phyloP scores from a whole-genome alignment of 2,329 filamentous ascomycete species.

The Aspergillus neoniger region DNA sequence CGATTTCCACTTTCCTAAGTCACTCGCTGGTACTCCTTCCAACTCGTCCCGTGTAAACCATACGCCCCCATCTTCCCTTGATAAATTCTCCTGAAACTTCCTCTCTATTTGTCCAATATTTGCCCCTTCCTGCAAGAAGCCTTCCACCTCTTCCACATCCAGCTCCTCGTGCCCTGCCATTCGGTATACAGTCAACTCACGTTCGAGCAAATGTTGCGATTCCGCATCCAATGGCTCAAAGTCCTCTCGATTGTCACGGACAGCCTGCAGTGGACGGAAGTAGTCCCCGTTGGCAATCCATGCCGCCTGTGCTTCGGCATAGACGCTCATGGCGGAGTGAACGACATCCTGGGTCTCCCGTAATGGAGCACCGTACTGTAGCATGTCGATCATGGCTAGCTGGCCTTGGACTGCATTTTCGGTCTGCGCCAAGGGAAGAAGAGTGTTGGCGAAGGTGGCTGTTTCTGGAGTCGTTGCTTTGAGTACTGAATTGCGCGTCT shows the following conservation, averaged over 20 bases:
- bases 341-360: not conserved
- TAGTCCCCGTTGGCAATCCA: not conserved
- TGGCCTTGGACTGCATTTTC: constrained; percentile 2
- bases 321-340: not conserved
- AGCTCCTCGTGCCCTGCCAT: not conserved
- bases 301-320: not conserved
- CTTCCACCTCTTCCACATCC: not conserved
- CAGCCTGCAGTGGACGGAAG: not conserved
- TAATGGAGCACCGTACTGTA: not conserved
- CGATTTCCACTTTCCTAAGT: not conserved
- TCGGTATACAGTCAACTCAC: not conserved
- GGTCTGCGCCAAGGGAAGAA: not conserved
- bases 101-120: not conserved
- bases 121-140: not conserved
- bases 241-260: not conserved
- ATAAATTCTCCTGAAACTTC: not conserved
- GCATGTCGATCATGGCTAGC: not conserved
- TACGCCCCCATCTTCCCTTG: not conserved
- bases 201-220: not conserved
- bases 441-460: not conserved
- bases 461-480: not conserved
- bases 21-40: not conserved
- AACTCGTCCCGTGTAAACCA: not conserved
- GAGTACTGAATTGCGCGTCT: not conserved
- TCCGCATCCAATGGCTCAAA: not conserved